Evolutionary conservation across 2,329 filamentous ascomycete species (phyloP).

Genomic region (Exophiala dermatitidis): DNA sequence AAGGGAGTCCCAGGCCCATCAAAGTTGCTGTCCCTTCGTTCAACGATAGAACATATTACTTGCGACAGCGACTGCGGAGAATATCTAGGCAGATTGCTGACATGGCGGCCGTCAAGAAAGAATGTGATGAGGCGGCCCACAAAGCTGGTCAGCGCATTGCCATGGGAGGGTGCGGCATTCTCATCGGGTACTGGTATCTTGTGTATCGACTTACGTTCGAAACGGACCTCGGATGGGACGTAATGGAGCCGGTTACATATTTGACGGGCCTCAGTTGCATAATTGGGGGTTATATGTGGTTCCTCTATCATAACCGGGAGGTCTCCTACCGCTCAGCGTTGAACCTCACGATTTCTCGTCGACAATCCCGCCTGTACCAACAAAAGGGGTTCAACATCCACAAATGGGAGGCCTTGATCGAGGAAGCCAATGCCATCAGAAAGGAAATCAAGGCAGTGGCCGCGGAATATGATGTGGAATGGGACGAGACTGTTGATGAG

Average conservation of each 20-base stretch:
- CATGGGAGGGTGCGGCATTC: constrained; percentile 65
- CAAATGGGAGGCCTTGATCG: constrained; percentile 69
- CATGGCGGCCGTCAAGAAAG: constrained; percentile 66
- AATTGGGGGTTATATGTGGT: constrained; percentile 89
- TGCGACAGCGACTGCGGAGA: constrained; percentile 67
- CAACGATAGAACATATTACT: constrained; percentile 81
- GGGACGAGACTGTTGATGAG: constrained; percentile 71
- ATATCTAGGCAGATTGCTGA: constrained; percentile 61
- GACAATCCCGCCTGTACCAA: constrained; percentile 71
- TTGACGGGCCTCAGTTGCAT: constrained; percentile 64
- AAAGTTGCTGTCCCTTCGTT: constrained; percentile 78
- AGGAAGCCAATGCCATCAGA: constrained; percentile 70
- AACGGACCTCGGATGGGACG: constrained; percentile 79
- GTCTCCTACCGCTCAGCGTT: constrained; percentile 79
- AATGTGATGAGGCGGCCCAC: constrained; percentile 74
- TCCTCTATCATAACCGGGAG: constrained; percentile 84
- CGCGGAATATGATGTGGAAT: constrained; percentile 82
- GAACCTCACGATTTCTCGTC: constrained; percentile 73
- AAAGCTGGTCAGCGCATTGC: constrained; percentile 70
- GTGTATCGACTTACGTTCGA: constrained; percentile 64
- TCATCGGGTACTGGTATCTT: constrained; percentile 71
- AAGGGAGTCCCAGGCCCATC: constrained; percentile 62
- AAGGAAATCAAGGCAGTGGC: constrained; percentile 74
- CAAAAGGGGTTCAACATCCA: constrained; percentile 65
- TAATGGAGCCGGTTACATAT: constrained; percentile 60